Percentiles rank a stretch among this genome's conserved stretches.
phyloP scores from a whole-genome alignment of 1,284 basidiomycete genomes.

The Boletus sp. region DNA sequence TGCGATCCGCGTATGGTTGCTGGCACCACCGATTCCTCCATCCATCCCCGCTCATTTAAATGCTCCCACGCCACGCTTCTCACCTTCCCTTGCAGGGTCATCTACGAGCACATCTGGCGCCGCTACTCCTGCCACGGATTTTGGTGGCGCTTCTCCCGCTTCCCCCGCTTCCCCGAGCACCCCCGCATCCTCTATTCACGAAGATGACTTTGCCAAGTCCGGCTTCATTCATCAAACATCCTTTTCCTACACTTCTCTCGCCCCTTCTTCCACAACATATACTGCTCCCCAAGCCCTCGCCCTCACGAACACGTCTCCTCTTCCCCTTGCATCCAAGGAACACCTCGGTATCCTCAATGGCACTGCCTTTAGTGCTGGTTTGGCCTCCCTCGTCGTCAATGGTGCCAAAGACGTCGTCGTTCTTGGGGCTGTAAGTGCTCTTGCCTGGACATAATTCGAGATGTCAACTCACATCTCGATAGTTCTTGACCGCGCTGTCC shows the following conservation, averaged over 20 bases:
- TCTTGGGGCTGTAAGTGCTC: constrained; percentile 42
- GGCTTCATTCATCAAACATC: background rate
- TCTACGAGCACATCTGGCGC: constrained; percentile 18
- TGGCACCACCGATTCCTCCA: constrained; percentile 8
- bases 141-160: constrained; percentile 18
- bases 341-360: constrained; percentile 80
- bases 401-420: constrained; percentile 72
- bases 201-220: constrained; percentile 22
- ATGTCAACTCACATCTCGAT: constrained; percentile 15
- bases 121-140: constrained; percentile 20
- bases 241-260: constrained; percentile 2
- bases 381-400: constrained; percentile 62
- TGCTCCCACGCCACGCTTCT: constrained; percentile 18
- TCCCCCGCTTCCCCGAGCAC: constrained; percentile 22
- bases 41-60: constrained; percentile 2
- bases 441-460: background rate
- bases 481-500: constrained; percentile 81
- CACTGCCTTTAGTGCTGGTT: constrained; percentile 73
- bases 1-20: constrained; percentile 61
- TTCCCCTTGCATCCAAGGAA: constrained; percentile 76
- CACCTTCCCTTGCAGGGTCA: background rate
- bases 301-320: constrained; percentile 61
- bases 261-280: constrained; percentile 21
- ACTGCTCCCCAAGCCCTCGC: constrained; percentile 65
- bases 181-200: constrained; percentile 28